Evolutionary conservation across 768 basidiomycete species (phyloP).

Genomic region (Hypsizygus marmoreus): DNA sequence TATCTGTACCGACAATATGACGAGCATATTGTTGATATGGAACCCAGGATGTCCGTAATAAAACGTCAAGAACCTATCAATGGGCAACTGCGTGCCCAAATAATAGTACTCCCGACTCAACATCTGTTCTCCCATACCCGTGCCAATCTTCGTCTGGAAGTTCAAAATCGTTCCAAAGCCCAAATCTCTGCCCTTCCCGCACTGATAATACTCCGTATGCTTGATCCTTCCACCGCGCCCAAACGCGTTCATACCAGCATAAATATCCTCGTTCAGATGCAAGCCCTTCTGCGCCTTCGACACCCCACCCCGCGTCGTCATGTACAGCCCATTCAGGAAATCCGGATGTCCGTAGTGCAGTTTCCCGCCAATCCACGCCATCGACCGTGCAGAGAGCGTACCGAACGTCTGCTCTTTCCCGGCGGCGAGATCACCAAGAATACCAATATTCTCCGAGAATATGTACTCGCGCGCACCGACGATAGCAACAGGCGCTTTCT

Average conservation of each 20-base stretch:
- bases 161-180: constrained; percentile 99
- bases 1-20: constrained; percentile 94
- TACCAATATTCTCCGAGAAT: constrained; percentile 99
- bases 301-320: constrained; percentile 97
- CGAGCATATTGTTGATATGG: constrained; percentile 99
- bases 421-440: constrained; percentile 96
- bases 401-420: constrained; percentile 99
- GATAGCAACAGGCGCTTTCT: constrained; percentile 88
- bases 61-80: constrained; percentile 99
- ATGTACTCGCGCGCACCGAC: constrained; percentile 99
- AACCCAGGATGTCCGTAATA: constrained; percentile 99
- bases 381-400: constrained; percentile 91
- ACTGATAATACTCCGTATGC: constrained; percentile 99
- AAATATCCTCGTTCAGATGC: constrained; percentile 99
- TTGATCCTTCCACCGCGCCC: constrained; percentile 97
- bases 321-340: constrained; percentile 96
- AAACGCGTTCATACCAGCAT: constrained; percentile 98
- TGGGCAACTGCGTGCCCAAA: constrained; percentile 94
- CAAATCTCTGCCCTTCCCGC: constrained; percentile 97
- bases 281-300: constrained; percentile 99
- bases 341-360: constrained; percentile 99
- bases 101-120: constrained; percentile 99
- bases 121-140: constrained; percentile 99
- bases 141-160: constrained; percentile 99
- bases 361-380: constrained; percentile 98